Conservation (phyloP, 768 basidiomycete species). For the Suillus ampliporus region DNA sequence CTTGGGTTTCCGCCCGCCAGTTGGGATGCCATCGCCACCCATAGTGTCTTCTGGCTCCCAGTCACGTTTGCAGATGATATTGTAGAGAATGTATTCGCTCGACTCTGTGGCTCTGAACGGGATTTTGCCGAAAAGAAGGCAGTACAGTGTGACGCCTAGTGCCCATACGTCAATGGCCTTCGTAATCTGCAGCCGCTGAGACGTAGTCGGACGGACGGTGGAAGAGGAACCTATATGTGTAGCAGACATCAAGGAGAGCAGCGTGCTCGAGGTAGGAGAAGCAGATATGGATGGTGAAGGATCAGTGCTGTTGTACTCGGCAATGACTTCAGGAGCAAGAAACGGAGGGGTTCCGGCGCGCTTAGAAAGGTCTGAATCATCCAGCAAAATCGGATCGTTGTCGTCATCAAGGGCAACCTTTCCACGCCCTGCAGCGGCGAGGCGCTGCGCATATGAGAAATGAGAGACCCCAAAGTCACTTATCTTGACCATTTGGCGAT, state of each 20-base stretch:
- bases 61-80: slow-evolving; percentile 77
- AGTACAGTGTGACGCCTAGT: slow-evolving; percentile 93
- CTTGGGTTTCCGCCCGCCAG: slow-evolving; percentile 62
- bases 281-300: slow-evolving; percentile 39
- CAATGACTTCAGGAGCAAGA: slow-evolving; percentile 94
- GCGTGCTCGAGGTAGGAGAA: slow-evolving; percentile 36
- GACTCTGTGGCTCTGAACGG: slow-evolving; percentile 70
- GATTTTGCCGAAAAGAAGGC: slow-evolving; percentile 85
- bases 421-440: slow-evolving; percentile 62
- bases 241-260: slow-evolving; percentile 34
- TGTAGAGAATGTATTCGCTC: slow-evolving; percentile 79
- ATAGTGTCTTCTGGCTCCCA: slow-evolving; percentile 72
- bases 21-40: slow-evolving; percentile 70
- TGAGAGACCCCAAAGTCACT: slow-evolving; percentile 98
- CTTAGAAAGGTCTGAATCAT: slow-evolving; percentile 87
- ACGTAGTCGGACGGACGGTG: slow-evolving; percentile 33
- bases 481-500: slow-evolving; percentile 92
- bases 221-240: slow-evolving; percentile 36
- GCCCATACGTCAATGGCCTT: slow-evolving; percentile 99
- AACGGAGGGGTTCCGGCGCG: slow-evolving; percentile 96
- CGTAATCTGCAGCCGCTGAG: slow-evolving; percentile 64
- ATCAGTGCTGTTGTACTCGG: slow-evolving; percentile 55
- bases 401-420: slow-evolving; percentile 46
- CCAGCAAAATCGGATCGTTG: slow-evolving; percentile 70
- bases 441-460: slow-evolving; percentile 87